Evolutionary conservation across 768 basidiomycete species (phyloP).

Genomic region (Tylopilus cervinicoccineus): DNA sequence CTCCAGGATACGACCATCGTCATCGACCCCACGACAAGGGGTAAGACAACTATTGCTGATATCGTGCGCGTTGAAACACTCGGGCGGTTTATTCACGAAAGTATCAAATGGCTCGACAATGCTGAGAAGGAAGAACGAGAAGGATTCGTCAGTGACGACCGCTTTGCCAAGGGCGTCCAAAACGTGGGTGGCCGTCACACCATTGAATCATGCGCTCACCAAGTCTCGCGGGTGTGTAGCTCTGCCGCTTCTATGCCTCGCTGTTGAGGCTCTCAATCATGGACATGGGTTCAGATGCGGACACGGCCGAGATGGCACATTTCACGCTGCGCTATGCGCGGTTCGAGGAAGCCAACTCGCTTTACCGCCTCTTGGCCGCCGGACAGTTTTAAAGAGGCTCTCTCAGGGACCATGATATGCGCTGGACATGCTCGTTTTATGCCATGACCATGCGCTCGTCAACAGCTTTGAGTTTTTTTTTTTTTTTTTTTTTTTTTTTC

Average conservation of each 20-base stretch:
- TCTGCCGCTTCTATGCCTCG: constrained; percentile 74
- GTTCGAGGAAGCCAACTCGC: constrained; percentile 71
- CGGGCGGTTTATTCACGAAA: constrained; percentile 67
- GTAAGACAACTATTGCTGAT: constrained; percentile 59
- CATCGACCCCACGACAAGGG: constrained; percentile 36
- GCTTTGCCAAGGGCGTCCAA: constrained; percentile 66
- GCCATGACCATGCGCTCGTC: background rate
- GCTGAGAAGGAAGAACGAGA: constrained; percentile 69
- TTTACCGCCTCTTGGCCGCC: constrained; percentile 62
- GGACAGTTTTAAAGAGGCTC: constrained; percentile 27
- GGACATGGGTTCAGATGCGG: constrained; percentile 58
- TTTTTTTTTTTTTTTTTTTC: constrained; percentile 25
- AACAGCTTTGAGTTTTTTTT: background rate
- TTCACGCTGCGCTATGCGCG: constrained; percentile 69
- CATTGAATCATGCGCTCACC: constrained; percentile 5
- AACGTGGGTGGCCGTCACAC: constrained; percentile 45
- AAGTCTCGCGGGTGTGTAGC: constrained; percentile 34
- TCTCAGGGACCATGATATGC: background rate
- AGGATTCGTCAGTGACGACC: constrained; percentile 67
- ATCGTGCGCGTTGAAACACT: constrained; percentile 61
- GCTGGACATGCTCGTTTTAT: background rate
- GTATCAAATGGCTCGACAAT: constrained; percentile 65
- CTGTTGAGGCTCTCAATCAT: constrained; percentile 65
- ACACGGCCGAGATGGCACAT: constrained; percentile 74
- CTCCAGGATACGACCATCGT: constrained; percentile 57